These are phyloP conservation scores for Russula dissimulans DNA, from an alignment of 768 basidiomycete genomes.

Conservation along the genomic window DNA sequence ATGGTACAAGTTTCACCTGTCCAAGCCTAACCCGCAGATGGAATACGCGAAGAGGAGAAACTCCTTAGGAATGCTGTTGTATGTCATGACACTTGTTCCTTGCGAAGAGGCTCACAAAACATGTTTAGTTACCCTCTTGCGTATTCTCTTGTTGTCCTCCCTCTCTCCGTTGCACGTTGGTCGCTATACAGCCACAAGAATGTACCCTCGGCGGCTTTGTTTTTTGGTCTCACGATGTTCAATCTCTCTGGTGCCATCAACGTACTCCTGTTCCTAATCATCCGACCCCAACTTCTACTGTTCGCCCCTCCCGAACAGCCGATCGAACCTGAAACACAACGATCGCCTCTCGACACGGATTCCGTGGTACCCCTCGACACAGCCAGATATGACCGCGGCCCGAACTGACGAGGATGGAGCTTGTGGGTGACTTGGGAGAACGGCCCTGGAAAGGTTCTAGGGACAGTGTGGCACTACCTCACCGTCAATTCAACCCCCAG, in stretches of 20 bases:
- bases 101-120: not conserved
- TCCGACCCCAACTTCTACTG: constrained; percentile 29
- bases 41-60: not conserved
- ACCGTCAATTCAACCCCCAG: not conserved
- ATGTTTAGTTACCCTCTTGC: constrained; percentile 31
- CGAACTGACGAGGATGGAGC: not conserved
- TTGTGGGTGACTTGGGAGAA: not conserved
- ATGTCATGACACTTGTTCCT: not conserved
- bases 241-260: constrained; percentile 34
- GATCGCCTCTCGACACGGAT: not conserved
- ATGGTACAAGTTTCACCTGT: constrained; percentile 30
- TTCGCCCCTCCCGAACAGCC: constrained; percentile 18
- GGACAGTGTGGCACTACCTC: not conserved
- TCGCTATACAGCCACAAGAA: constrained; percentile 22
- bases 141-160: constrained; percentile 33
- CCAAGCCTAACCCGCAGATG: constrained; percentile 4
- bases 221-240: constrained; percentile 27
- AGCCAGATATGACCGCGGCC: not conserved
- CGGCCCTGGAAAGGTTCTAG: not conserved
- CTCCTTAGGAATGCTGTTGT: constrained; percentile 24
- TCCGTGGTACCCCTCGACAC: not conserved
- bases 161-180: constrained; percentile 35
- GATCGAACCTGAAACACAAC: not conserved
- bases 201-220: constrained; percentile 27
- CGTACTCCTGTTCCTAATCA: constrained; percentile 32